These are phyloP conservation scores for Zanthoxylum bungeanum DNA, from an alignment of 345 rosid species.

Conservation along the genomic window DNA sequence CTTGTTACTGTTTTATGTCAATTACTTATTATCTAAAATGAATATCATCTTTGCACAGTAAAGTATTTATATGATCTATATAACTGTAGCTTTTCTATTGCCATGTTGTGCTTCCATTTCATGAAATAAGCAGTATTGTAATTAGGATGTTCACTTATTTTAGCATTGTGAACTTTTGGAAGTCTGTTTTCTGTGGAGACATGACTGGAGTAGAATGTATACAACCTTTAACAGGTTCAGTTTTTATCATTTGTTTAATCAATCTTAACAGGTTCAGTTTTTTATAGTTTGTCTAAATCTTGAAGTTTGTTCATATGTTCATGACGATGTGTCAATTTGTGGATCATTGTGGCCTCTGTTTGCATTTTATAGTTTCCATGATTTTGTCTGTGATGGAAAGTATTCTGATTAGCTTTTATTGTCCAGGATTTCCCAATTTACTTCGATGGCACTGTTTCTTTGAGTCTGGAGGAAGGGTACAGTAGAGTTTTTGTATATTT, in stretches of 20 bases:
- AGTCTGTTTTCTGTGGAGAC: background rate
- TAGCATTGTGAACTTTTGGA: background rate
- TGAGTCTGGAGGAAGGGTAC: conserved; percentile 39
- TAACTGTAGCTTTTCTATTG: background rate
- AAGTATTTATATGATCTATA: background rate
- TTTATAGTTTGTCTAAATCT: background rate
- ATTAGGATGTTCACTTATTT: background rate
- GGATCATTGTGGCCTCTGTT: background rate
- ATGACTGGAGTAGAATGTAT: background rate
- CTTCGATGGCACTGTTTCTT: conserved; percentile 29
- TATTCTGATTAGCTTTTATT: conserved; percentile 9
- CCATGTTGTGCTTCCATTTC: background rate
- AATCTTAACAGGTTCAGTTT: background rate
- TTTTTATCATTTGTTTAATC: background rate
- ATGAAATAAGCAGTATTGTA: background rate
- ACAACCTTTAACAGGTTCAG: background rate
- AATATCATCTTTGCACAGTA: background rate
- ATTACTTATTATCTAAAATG: background rate
- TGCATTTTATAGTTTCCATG: background rate
- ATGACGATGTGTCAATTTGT: background rate
- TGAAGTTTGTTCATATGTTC: too few relatives aligned
- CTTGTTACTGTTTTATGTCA: background rate
- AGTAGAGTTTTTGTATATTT: conserved; percentile 27
- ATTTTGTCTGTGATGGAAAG: background rate
- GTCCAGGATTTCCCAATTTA: conserved; percentile 32